Evolutionary conservation across 2,329 filamentous ascomycete species (phyloP).

Genomic region (Colletotrichum brevisporum): DNA sequence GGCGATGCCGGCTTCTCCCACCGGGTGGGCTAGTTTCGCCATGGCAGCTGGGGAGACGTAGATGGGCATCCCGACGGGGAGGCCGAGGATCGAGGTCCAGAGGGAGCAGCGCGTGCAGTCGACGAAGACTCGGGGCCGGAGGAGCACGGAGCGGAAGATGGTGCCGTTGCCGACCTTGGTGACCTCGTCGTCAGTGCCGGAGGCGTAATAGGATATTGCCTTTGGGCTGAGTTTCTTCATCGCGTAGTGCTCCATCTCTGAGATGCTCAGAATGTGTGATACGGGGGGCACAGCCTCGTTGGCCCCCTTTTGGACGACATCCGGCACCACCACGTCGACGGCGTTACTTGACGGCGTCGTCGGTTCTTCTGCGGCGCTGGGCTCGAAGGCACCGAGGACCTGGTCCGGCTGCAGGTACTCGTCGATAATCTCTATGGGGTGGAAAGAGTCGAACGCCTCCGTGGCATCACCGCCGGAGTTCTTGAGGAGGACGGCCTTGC

Average conservation of each 20-base stretch:
- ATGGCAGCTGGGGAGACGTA: slow-evolving; percentile 86
- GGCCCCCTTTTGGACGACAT: background rate
- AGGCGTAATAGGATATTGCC: slow-evolving; percentile 91
- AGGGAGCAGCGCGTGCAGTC: slow-evolving; percentile 82
- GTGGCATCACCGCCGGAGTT: slow-evolving; percentile 86
- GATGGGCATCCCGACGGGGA: slow-evolving; percentile 78
- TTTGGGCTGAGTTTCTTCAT: slow-evolving; percentile 80
- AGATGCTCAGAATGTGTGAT: slow-evolving; percentile 79
- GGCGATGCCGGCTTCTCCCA: slow-evolving; percentile 83
- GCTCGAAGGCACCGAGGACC: slow-evolving; percentile 78
- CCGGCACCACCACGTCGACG: no score
- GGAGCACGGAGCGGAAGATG: slow-evolving; percentile 81
- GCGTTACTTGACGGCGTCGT: background rate
- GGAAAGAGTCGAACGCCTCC: slow-evolving; percentile 87
- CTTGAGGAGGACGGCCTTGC: slow-evolving; percentile 83
- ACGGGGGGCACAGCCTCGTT: slow-evolving; percentile 63
- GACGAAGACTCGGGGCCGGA: slow-evolving; percentile 85
- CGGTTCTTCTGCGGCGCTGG: slow-evolving; percentile 44
- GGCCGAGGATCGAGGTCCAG: slow-evolving; percentile 77
- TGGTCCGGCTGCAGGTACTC: slow-evolving; percentile 78
- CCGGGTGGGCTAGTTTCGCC: slow-evolving; percentile 82
- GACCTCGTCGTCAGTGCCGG: slow-evolving; percentile 81
- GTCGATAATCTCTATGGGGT: slow-evolving; percentile 84
- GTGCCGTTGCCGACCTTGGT: slow-evolving; percentile 82
- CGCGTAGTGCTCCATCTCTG: slow-evolving; percentile 84